phyloP scores from a whole-genome alignment of 768 basidiomycete species.

The Kwoniella shandongensis region DNA sequence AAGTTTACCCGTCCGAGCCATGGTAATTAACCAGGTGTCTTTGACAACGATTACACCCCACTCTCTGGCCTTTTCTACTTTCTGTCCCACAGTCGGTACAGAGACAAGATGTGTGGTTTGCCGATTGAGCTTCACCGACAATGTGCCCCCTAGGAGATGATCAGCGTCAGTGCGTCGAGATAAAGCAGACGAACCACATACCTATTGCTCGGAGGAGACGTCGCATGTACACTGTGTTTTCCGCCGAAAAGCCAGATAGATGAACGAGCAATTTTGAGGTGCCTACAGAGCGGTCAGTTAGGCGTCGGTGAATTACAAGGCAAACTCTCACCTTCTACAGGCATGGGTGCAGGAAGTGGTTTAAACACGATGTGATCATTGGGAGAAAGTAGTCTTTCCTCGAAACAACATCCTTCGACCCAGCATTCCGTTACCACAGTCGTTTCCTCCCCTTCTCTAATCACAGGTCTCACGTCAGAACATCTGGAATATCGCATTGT shows the following conservation, averaged over 20 bases:
- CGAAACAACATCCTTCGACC: constrained; percentile 80
- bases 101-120: constrained; percentile 77
- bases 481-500: constrained; percentile 6
- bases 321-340: constrained; percentile 62
- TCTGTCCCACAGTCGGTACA: constrained; percentile 66
- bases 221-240: constrained; percentile 66
- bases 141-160: constrained; percentile 47
- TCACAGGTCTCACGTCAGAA: constrained; percentile 17
- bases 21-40: constrained; percentile 67
- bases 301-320: too few relatives aligned
- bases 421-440: constrained; percentile 79
- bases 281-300: constrained; percentile 54
- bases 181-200: constrained; percentile 41
- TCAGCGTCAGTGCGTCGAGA: constrained; percentile 36
- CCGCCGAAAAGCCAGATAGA: constrained; percentile 70
- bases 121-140: constrained; percentile 59
- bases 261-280: constrained; percentile 64
- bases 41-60: constrained; percentile 76
- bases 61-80: constrained; percentile 73
- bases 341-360: constrained; percentile 64
- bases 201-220: constrained; percentile 70
- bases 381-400: constrained; percentile 67
- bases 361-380: constrained; percentile 70
- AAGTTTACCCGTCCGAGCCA: constrained; percentile 59
- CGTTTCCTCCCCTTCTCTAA: constrained; percentile 16